Base-by-base conservation (phyloP, 306 rosid species). In the Arachis hypogaea region DNA sequence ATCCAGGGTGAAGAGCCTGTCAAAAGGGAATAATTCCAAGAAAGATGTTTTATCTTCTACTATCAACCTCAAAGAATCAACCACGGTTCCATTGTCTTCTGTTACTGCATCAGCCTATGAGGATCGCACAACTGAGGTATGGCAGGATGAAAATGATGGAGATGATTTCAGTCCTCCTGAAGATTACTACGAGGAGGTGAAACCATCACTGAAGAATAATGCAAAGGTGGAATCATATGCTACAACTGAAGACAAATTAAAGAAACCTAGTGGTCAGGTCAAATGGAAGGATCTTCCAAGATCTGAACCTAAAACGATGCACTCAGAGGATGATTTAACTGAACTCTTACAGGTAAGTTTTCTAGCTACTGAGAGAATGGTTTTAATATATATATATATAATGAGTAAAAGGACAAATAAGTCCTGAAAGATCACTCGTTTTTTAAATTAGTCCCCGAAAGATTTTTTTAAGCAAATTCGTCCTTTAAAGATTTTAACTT, bases 1-100 rank as follows among this genome's bases (percentile, higher is more conserved):
- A 46, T 81, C 49, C 84, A 95, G 99, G 87, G 99, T 95, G 73
- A 95, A 95, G 84, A 95, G 98, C 80, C 84, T 95, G 61, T 95
- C 99, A 0, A 95, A 95, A 76, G 96, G 98, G 68, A 92, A 71
- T 84, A 95, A 76, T 78, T 76, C 86, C 2, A 95, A 95, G 89
- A 95, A 92, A 85, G 98, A 95, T 60, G 77, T 81, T 49, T 68
- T 90, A 57, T 78, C 98, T 29, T 75, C 97, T 10, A 88, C 85
- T 62, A 68, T 87, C 83, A 95, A 87, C 86, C 84, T 86, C 70
- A 92, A 82, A 81, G 99, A 95, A 81, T 88, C 99, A 75, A 90
- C 88, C 69, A 78, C 88, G 11, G 78, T 86, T 61, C 93, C 98
- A 73, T 76, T 90, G 77, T 87, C 97, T 74, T 88, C 96, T 5